Base-by-base conservation (phyloP, 345 rosid genomes). In the Rhodomyrtus tomentosa region DNA sequence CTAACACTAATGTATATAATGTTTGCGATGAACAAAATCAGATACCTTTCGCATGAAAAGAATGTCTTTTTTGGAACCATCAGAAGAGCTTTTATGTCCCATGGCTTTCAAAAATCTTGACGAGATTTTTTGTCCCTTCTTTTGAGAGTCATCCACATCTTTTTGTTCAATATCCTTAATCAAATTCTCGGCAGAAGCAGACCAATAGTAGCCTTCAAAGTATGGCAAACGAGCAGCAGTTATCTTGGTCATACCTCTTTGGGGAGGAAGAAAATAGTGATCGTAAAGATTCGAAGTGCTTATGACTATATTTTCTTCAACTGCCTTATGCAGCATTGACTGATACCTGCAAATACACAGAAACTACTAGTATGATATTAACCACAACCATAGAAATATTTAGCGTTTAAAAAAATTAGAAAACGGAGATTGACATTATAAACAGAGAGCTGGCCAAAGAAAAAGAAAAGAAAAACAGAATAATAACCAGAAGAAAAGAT, bases 201-300 rank as follows among this genome's bases (percentile, higher is more conserved):
- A 97, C 99, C 99, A 97, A 84, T 93, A 95, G 90, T 95, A 96
- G 85, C 99, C 99, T 86, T 97, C 99, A 73, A 95, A 97, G 89
- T 95, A 95, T 36, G 99, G 99, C 80, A 97, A 91, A 90, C 98
- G 93, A 84, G 99, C 93, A 68, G 99, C 99, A 11, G 99, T 93
- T 83, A 95, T 93, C 92, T 92, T 95, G 84, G 94, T 95, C 87
- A 90, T 92, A 85, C 94, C 89, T 87, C 95, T 96, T 84, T 95
- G 93, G 53, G 87, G 86, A 82, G 95, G 88, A 87, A 91, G 89
- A 84, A 97, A 95, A 91, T 95, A 93, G 84, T 91, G 96, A 85
- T 97, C 98, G 38, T 92, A 94, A 68, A 97, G 85, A 89, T 95
- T 97, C 85, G 94, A 92, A 51, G 92, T 91, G 50, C 91, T 94